A percentile compares a stretch with the other conserved stretches of the same genome.
Conservation (phyloP, 805 yeast genomes). For the Monosporozyma aerobia region DNA sequence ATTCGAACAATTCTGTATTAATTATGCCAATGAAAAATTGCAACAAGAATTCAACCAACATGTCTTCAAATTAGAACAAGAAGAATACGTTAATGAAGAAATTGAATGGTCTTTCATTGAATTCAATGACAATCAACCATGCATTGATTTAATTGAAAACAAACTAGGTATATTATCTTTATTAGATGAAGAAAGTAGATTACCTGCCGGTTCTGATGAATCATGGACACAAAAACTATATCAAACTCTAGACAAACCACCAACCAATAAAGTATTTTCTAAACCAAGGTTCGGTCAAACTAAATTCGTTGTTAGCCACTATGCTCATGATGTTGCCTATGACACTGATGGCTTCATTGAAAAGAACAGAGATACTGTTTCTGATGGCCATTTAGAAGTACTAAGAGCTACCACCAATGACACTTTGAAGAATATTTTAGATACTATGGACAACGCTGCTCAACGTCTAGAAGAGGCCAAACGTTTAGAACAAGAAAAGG, state of each 20-base stretch:
- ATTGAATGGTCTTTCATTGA: slow-evolving; percentile 96
- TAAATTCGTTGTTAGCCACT: slow-evolving; percentile 83
- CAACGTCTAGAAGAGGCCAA: slow-evolving; percentile 35
- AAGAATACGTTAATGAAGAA: slow-evolving; percentile 83
- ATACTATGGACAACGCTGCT: slow-evolving; percentile 51
- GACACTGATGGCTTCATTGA: slow-evolving; percentile 93
- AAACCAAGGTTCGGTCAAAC: slow-evolving; percentile 92
- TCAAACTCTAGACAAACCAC: slow-evolving; percentile 71
- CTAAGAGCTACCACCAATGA: slow-evolving; percentile 60
- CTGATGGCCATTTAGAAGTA: slow-evolving; percentile 88
- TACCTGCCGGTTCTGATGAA: slow-evolving; percentile 89
- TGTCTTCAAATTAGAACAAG: slow-evolving; percentile 94
- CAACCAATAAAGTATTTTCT: slow-evolving; percentile 67
- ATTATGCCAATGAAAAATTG: slow-evolving; percentile 91
- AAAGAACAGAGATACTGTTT: slow-evolving; percentile 94
- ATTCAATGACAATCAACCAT: slow-evolving; percentile 93
- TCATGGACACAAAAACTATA: slow-evolving; percentile 88
- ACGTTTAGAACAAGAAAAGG: slow-evolving; percentile 22
- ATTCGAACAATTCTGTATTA: slow-evolving; percentile 95
- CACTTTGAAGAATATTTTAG: slow-evolving; percentile 55
- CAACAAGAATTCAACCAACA: slow-evolving; percentile 97
- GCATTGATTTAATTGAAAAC: slow-evolving; percentile 84
- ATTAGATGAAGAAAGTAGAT: slow-evolving; percentile 88
- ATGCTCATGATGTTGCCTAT: slow-evolving; percentile 88
- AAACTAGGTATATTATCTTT: slow-evolving; percentile 80